Evolutionary conservation across 345 rosid species (phyloP).

Genomic region (Syzygium oleosum): DNA sequence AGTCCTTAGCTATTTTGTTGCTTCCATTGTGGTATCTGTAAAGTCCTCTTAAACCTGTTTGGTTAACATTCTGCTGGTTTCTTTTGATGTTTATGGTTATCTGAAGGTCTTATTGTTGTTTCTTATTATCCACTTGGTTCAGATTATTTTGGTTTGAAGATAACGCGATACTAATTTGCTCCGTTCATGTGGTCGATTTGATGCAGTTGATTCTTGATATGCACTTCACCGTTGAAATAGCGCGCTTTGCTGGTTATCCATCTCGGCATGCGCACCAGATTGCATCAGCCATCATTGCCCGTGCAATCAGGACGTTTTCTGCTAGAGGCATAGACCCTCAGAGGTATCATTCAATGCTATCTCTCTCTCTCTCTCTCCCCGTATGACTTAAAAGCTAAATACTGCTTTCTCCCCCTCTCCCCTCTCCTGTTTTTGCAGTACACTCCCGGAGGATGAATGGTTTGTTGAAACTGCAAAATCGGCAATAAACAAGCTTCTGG

Average conservation of each 20-base stretch:
- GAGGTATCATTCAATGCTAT: slow-evolving; percentile 29
- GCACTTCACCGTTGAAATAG: slow-evolving; percentile 99
- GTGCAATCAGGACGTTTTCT: slow-evolving; percentile 76
- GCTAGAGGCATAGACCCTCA: slow-evolving; percentile 77
- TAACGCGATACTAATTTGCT: neutral
- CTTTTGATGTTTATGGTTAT: neutral
- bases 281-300: slow-evolving; percentile 76
- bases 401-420: neutral
- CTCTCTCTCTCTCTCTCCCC: neutral
- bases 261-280: slow-evolving; percentile 73
- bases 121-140: neutral
- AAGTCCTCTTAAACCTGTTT: neutral
- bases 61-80: neutral
- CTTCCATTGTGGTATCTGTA: neutral
- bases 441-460: slow-evolving; percentile 83
- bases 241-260: slow-evolving; percentile 93
- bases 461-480: slow-evolving; percentile 86
- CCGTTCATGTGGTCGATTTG: neutral
- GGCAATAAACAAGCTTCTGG: slow-evolving; percentile 76
- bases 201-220: slow-evolving; percentile 93
- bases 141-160: neutral
- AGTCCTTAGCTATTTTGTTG: neutral
- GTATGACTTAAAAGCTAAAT: neutral
- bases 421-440: slow-evolving; percentile 16
- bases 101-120: neutral